Base-by-base conservation (phyloP, 164 flowering plant species). In the Brasenia schreberi region DNA sequence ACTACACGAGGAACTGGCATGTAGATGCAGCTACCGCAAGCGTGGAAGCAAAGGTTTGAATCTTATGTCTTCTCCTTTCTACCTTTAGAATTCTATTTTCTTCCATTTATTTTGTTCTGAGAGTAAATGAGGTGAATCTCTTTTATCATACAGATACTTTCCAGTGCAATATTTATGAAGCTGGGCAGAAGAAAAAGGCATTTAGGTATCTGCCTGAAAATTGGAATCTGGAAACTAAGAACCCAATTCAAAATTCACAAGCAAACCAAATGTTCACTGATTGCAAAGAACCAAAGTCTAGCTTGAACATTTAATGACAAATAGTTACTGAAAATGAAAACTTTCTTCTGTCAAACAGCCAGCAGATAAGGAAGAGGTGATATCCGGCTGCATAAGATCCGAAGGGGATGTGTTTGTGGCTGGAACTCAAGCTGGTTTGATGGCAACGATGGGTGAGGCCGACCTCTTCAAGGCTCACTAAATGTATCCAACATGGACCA, bases 11-110 rank as follows among this genome's bases (percentile, higher is more conserved):
- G 75, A 70, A 83, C 77, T 92, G 97, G 97, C 87, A 89, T 33
- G 81, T 91, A 19, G 87, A 89, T 80, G 97, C 96, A 74, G 87
- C 87, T 64, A 87, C 96, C 78, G 88, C 89, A 39, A 89, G 97
- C 67, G 96, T 92, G 16, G 96, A 92, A 70, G 79, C 96, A 19
- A 88, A 87, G 88, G 97, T 91, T 23, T 9, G 19, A 6, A 49
- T 23, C 2, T 33, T 33, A 33, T 33, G 3, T 33, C 2, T 33
- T 33, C 39, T 33, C 4, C 39, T 33, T 33, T 33, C 39, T 33
- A 33, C 39, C 39, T 33, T 33, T 33, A 33, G 4, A 33, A 4
- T 33, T 33, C 39, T 33, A 33, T 33, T 1, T 0, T 33, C 39
- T 33, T 33, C 4, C 39, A 33, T 33, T 33, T 33, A 33, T 33